These are phyloP conservation scores for Dactylis glomerata DNA, from an alignment of 176 grass and related monocot genomes.

Conservation along the genomic window DNA sequence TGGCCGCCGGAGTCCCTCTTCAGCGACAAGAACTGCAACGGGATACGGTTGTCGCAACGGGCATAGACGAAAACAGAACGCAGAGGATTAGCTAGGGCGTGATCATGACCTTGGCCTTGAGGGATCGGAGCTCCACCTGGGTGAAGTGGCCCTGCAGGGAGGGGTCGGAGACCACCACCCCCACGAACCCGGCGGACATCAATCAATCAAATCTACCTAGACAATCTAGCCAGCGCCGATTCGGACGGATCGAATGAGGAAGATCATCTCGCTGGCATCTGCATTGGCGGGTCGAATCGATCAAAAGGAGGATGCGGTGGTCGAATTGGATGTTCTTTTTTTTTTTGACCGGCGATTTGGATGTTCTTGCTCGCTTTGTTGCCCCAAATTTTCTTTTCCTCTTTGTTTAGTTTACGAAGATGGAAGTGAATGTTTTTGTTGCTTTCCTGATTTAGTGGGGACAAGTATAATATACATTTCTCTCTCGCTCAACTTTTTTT, in stretches of 20 bases:
- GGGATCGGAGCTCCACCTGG: conserved; percentile 89
- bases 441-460: too few species aligned
- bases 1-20: conserved; percentile 57
- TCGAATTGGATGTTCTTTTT: background rate
- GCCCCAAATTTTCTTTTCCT: too few species aligned
- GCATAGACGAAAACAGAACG: conserved; percentile 13
- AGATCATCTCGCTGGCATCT: background rate
- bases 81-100: background rate
- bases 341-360: background rate
- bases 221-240: background rate
- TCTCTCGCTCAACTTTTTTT: too few species aligned
- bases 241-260: background rate
- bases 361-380: background rate
- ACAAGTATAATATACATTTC: too few species aligned
- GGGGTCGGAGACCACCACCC: conserved; percentile 90
- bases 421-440: too few species aligned
- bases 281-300: background rate
- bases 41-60: background rate
- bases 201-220: conserved; percentile 12
- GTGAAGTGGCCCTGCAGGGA: conserved; percentile 95
- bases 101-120: conserved; percentile 66
- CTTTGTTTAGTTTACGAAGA: too few species aligned
- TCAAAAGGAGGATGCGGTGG: background rate
- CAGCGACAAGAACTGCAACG: conserved; percentile 54
- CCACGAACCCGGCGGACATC: conserved; percentile 78